phyloP scores from a whole-genome alignment of 495 filamentous ascomycete species.

The Daldinia decipiens region DNA sequence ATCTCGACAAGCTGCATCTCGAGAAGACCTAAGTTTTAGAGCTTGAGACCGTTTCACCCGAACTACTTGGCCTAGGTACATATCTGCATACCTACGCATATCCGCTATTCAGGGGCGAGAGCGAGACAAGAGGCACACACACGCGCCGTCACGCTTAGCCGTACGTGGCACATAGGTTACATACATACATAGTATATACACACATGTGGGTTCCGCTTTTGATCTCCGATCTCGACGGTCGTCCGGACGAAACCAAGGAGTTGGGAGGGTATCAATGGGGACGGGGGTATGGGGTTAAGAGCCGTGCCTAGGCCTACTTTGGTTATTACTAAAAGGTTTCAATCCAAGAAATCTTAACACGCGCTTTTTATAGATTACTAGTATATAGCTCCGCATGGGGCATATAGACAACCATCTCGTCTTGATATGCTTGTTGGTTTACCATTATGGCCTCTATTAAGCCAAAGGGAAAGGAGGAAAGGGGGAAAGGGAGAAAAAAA shows the following conservation, averaged over 20 bases:
- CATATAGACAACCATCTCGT: neutral
- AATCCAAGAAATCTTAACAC: conserved; percentile 12
- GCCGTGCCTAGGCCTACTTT: conserved; percentile 12
- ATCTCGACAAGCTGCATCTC: conserved; percentile 21
- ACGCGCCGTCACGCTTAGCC: neutral
- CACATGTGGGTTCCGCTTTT: neutral
- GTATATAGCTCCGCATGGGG: conserved; percentile 2
- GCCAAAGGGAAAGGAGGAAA: neutral
- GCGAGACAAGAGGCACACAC: neutral
- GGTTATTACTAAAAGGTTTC: conserved; percentile 13
- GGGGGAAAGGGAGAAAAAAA: neutral
- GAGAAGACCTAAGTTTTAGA: conserved; percentile 17
- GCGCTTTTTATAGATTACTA: conserved; percentile 16
- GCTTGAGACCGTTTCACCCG: conserved; percentile 10
- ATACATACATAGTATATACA: conserved; percentile 8
- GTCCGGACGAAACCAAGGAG: conserved; percentile 30
- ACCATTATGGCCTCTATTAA: too few species aligned
- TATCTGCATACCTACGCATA: neutral
- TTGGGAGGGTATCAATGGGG: conserved; percentile 36
- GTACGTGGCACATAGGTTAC: conserved; percentile 3
- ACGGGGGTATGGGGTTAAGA: conserved; percentile 1
- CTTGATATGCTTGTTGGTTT: neutral
- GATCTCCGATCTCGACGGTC: conserved; percentile 39
- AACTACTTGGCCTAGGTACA: neutral
- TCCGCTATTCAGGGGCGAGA: neutral